Percentiles rank a stretch among this genome's conserved stretches.
These are phyloP conservation scores for Postia placenta DNA, from an alignment of 768 basidiomycete species.

Conservation along the genomic window DNA sequence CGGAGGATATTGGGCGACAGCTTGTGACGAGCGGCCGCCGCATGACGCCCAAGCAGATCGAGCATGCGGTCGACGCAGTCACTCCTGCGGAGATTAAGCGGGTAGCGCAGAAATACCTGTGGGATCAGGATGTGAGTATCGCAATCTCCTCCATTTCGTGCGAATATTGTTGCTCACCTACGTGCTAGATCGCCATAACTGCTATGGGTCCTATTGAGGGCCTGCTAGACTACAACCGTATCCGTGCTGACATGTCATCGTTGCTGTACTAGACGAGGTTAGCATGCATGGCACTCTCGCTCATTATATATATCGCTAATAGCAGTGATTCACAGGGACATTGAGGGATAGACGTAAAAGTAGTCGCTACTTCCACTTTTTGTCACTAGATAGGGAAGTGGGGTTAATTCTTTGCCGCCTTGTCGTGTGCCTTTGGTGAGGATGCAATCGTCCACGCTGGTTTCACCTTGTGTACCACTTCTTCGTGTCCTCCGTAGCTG, in stretches of 20 bases:
- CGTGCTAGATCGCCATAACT: constrained; percentile 67
- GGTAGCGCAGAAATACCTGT: constrained; percentile 93
- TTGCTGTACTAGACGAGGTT: constrained; percentile 50
- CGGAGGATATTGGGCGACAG: constrained; percentile 98
- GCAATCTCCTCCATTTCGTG: constrained; percentile 1
- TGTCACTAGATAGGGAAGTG: constrained; percentile 7
- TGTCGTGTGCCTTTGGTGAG: neutral
- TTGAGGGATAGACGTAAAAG: constrained; percentile 7
- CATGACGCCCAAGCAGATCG: constrained; percentile 89
- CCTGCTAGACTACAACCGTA: constrained; percentile 90
- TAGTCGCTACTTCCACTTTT: constrained; percentile 6
- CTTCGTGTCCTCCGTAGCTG: too few species aligned
- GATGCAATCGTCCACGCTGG: too few species aligned
- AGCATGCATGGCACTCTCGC: neutral
- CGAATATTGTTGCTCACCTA: constrained; percentile 4
- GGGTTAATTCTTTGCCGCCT: constrained; percentile 3
- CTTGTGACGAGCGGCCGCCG: constrained; percentile 90
- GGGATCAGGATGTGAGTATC: constrained; percentile 85
- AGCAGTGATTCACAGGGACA: neutral
- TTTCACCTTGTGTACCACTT: too few species aligned
- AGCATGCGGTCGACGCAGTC: constrained; percentile 87
- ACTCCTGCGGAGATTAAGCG: constrained; percentile 85
- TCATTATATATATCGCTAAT: neutral
- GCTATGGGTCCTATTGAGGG: constrained; percentile 90
- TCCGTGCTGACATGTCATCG: constrained; percentile 78